Evolutionary conservation across 805 yeast species (phyloP).

Genomic region (Lipomyces yamanashiensis): DNA sequence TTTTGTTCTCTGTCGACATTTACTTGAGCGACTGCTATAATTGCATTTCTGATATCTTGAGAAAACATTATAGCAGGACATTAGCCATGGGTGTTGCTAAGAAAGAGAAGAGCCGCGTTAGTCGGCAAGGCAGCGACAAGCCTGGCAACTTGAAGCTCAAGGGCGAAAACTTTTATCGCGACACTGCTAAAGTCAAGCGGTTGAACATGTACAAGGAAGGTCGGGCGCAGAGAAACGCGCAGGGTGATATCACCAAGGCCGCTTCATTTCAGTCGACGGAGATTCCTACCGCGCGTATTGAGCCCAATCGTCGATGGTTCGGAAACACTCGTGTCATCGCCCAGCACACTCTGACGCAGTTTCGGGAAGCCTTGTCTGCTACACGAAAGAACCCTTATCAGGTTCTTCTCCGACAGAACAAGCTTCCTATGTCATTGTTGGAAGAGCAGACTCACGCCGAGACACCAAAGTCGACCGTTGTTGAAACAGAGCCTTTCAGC

Average conservation of each 20-base stretch:
- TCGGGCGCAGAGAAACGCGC: slow-evolving; percentile 79
- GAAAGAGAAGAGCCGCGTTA: slow-evolving; percentile 87
- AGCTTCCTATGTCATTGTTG: slow-evolving; percentile 90
- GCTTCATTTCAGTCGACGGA: slow-evolving; percentile 88
- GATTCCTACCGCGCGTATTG: slow-evolving; percentile 88
- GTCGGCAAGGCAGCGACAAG: slow-evolving; percentile 64
- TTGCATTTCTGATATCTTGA: too few relatives aligned
- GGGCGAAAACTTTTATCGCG: slow-evolving; percentile 91
- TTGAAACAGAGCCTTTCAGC: slow-evolving; percentile 85
- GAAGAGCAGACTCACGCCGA: slow-evolving; percentile 75
- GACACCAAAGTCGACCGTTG: slow-evolving; percentile 75
- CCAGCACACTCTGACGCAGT: slow-evolving; percentile 92
- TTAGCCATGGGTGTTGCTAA: slow-evolving; percentile 83
- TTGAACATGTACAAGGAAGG: slow-evolving; percentile 94
- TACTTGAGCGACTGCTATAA: background rate
- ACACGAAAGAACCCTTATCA: slow-evolving; percentile 82
- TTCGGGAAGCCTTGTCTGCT: slow-evolving; percentile 91
- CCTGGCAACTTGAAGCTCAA: slow-evolving; percentile 92
- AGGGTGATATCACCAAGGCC: slow-evolving; percentile 84
- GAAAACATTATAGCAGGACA: background rate
- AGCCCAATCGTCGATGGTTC: slow-evolving; percentile 96
- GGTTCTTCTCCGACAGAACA: slow-evolving; percentile 84
- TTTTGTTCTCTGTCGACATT: background rate
- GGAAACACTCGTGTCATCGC: slow-evolving; percentile 97
- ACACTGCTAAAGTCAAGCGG: slow-evolving; percentile 56